phyloP scores from a whole-genome alignment of 345 rosid species.

The Garcia nutans region DNA sequence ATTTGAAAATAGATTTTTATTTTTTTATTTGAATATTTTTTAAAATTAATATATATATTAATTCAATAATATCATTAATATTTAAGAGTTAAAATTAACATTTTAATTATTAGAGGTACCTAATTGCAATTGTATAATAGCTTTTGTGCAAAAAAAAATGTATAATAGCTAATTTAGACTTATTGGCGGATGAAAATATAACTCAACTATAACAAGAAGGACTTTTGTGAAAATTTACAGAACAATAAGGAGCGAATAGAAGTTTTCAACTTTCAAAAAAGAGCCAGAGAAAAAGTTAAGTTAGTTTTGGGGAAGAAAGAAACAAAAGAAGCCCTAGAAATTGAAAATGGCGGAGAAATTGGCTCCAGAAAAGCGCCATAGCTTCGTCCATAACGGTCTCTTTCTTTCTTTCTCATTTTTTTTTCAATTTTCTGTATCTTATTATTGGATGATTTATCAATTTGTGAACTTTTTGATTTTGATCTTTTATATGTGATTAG shows the following conservation, averaged over 20 bases:
- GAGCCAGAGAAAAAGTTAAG: not conserved
- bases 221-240: too few relatives aligned
- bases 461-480: not conserved
- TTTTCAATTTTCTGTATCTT: not conserved
- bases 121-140: too few relatives aligned
- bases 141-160: too few relatives aligned
- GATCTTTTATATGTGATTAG: slow-evolving; percentile 26
- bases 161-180: too few relatives aligned
- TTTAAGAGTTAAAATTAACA: too few relatives aligned
- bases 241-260: not conserved
- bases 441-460: not conserved
- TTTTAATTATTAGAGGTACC: too few relatives aligned
- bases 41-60: too few relatives aligned
- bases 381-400: slow-evolving; percentile 49
- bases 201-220: too few relatives aligned
- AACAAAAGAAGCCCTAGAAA: not conserved
- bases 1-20: too few relatives aligned
- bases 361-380: slow-evolving; percentile 65
- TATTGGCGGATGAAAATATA: too few relatives aligned
- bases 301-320: not conserved
- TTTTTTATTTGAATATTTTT: too few relatives aligned
- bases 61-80: too few relatives aligned
- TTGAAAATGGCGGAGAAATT: slow-evolving; percentile 60
- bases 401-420: not conserved
- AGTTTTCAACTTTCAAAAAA: slow-evolving; percentile 25